A percentile compares a stretch with the other conserved stretches of the same genome.
Evolutionary conservation across 164 flowering plant genomes (phyloP).

Genomic region (Akebia trifoliata): DNA sequence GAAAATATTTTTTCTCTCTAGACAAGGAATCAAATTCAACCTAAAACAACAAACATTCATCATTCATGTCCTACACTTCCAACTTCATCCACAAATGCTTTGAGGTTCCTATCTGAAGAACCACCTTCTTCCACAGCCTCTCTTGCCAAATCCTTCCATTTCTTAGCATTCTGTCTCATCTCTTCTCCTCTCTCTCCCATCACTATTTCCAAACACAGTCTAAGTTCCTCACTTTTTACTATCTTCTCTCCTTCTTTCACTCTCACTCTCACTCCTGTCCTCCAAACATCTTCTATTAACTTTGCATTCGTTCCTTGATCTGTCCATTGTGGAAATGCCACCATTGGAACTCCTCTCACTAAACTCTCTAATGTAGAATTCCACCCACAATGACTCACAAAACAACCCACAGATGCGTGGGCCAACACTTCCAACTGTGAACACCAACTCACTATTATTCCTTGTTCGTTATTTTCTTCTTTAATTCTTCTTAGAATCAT

Average conservation of each 20-base stretch:
- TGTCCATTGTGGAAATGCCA: conserved; percentile 35
- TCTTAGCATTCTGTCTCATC: too few relatives aligned
- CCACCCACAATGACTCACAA: conserved; percentile 47
- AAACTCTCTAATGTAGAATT: conserved; percentile 39
- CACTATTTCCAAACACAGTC: conserved; percentile 7
- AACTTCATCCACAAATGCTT: too few relatives aligned
- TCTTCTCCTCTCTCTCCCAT: too few relatives aligned
- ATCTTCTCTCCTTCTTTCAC: too few relatives aligned
- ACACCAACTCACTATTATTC: conserved; percentile 14
- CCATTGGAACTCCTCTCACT: conserved; percentile 34
- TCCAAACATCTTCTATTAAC: conserved; percentile 38
- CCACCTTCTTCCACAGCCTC: too few relatives aligned
- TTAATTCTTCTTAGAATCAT: not conserved
- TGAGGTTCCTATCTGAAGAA: too few relatives aligned
- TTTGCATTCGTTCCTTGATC: conserved; percentile 41
- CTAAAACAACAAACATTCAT: too few relatives aligned
- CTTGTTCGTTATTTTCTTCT: not conserved
- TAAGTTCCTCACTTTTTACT: conserved; percentile 8
- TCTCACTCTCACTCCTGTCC: conserved; percentile 27
- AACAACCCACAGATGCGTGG: conserved; percentile 37
- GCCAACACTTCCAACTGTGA: conserved; percentile 31
- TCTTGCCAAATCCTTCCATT: too few relatives aligned
- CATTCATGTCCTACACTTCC: too few relatives aligned
- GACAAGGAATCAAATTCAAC: too few relatives aligned
- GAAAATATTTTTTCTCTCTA: too few relatives aligned